phyloP scores from a whole-genome alignment of 371 early-diverging fungal genomes.

The Mucor indicus region DNA sequence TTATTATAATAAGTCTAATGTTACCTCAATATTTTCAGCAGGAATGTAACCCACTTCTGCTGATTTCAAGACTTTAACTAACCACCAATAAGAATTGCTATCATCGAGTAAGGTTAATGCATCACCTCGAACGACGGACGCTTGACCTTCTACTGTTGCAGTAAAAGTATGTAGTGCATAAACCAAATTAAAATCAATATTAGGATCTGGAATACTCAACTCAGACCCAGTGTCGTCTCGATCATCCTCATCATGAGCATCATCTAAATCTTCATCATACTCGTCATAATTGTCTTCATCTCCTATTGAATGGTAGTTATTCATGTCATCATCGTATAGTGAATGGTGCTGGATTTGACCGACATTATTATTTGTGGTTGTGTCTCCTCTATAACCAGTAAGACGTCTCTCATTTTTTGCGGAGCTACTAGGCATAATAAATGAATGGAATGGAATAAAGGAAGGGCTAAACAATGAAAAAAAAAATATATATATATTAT shows the following conservation, averaged over 20 bases:
- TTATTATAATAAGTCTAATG: not conserved
- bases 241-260: conserved; percentile 29
- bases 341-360: conserved; percentile 26
- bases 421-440: conserved; percentile 3
- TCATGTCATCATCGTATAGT: conserved; percentile 43
- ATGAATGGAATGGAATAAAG: not conserved
- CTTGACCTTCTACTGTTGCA: conserved; percentile 93
- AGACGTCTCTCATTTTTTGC: conserved; percentile 18
- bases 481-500: too few relatives aligned
- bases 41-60: conserved; percentile 95
- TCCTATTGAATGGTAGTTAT: conserved; percentile 30
- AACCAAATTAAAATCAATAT: conserved; percentile 75
- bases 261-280: conserved; percentile 33
- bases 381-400: conserved; percentile 20
- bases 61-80: conserved; percentile 85
- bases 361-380: not conserved
- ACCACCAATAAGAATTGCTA: conserved; percentile 98
- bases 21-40: conserved; percentile 92
- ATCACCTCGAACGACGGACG: conserved; percentile 88
- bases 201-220: conserved; percentile 65
- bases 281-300: conserved; percentile 23
- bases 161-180: conserved; percentile 95
- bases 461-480: too few relatives aligned
- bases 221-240: conserved; percentile 56
- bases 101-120: conserved; percentile 90